Conservation (phyloP, 208 protist genomes). For the Phytomonas sp. region DNA sequence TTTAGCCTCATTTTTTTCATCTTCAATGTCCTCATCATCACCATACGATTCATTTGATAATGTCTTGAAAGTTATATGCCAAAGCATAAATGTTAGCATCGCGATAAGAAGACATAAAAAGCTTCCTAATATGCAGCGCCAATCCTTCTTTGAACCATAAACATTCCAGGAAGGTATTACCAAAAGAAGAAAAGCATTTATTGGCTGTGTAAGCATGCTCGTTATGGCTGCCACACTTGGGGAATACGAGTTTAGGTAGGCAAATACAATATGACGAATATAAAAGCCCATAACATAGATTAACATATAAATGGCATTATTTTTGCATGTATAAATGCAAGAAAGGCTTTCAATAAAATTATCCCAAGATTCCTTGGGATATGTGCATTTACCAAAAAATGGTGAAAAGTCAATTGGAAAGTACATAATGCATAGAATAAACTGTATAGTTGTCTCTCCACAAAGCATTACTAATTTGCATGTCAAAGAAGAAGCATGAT, state of each 20-base stretch:
- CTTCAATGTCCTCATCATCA: neutral
- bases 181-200: conserved; percentile 32
- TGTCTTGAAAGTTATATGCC: conserved; percentile 19
- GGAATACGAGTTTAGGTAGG: conserved; percentile 34
- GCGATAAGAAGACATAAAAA: conserved; percentile 30
- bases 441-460: conserved; percentile 20
- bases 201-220: conserved; percentile 27
- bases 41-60: neutral
- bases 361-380: conserved; percentile 27
- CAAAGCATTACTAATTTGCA: conserved; percentile 31
- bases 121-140: conserved; percentile 23
- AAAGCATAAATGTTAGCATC: conserved; percentile 25
- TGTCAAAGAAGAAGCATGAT: conserved; percentile 17
- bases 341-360: conserved; percentile 19
- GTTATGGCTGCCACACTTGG: conserved; percentile 25
- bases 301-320: conserved; percentile 29
- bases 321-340: conserved; percentile 18
- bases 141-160: conserved; percentile 21
- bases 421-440: conserved; percentile 22
- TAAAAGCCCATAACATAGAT: conserved; percentile 33
- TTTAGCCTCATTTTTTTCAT: neutral
- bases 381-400: conserved; percentile 25
- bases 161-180: conserved; percentile 34
- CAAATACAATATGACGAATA: conserved; percentile 34
- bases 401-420: conserved; percentile 36